Percentiles rank a stretch among this genome's conserved stretches.
These are phyloP conservation scores for Sungouiozyma ichnusensis DNA, from an alignment of 805 yeast species.

Conservation along the genomic window DNA sequence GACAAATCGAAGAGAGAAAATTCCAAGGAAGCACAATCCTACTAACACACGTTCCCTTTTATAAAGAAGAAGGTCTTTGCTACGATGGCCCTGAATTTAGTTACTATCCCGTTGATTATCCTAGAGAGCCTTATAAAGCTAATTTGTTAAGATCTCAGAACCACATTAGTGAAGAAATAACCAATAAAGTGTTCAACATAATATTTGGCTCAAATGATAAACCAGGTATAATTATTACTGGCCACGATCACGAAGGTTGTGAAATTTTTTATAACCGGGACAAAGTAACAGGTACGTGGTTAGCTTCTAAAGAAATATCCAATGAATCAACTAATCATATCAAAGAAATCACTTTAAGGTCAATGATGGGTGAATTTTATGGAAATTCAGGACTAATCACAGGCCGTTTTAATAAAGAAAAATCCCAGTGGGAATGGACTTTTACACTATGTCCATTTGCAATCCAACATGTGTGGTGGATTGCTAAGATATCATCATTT, in stretches of 20 bases:
- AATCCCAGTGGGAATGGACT: slow-evolving; percentile 49
- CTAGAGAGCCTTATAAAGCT: slow-evolving; percentile 53
- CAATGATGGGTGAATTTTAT: slow-evolving; percentile 94
- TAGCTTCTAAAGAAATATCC: slow-evolving; percentile 17
- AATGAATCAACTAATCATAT: slow-evolving; percentile 28
- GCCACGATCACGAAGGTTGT: slow-evolving; percentile 97
- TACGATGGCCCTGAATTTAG: slow-evolving; percentile 71
- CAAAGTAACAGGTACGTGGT: slow-evolving; percentile 40
- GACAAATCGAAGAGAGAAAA: slow-evolving; percentile 41
- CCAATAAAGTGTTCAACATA: slow-evolving; percentile 60
- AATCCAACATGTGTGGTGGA: slow-evolving; percentile 96
- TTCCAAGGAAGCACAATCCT: slow-evolving; percentile 74
- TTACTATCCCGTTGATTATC: slow-evolving; percentile 45
- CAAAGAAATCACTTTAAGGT: slow-evolving; percentile 73
- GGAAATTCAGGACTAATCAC: slow-evolving; percentile 83
- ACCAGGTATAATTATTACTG: slow-evolving; percentile 77
- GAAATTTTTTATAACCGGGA: slow-evolving; percentile 50
- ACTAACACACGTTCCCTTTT: slow-evolving; percentile 83
- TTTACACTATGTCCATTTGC: slow-evolving; percentile 71
- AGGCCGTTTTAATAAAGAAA: slow-evolving; percentile 45
- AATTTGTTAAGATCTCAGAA: slow-evolving; percentile 76
- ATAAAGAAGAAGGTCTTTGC: slow-evolving; percentile 73
- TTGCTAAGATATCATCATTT: slow-evolving; percentile 45
- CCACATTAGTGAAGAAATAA: slow-evolving; percentile 57
- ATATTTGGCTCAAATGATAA: slow-evolving; percentile 49